Evolutionary conservation across 2,329 filamentous ascomycete species (phyloP).

Genomic region (Cytospora leucostoma): DNA sequence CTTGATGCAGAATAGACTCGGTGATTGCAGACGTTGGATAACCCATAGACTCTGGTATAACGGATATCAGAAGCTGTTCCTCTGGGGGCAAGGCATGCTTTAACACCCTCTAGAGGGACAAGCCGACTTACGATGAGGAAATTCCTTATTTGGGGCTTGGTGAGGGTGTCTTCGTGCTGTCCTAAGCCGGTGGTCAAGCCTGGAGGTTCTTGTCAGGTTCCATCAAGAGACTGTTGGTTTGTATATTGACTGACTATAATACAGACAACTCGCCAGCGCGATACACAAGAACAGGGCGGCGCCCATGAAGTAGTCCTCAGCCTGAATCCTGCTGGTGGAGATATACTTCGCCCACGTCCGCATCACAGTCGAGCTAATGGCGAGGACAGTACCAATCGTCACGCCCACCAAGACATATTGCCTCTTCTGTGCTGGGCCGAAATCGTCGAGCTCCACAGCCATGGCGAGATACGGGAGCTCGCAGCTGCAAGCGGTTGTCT

Average conservation of each 20-base stretch:
- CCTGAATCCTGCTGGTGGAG: not conserved
- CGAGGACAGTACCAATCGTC: not conserved
- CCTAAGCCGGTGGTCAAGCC: not conserved
- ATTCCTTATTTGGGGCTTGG: not conserved
- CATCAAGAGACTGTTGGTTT: not conserved
- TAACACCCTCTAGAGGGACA: not conserved
- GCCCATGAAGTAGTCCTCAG: not conserved
- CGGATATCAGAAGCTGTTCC: not conserved
- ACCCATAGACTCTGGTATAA: not conserved
- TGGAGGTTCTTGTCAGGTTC: not conserved
- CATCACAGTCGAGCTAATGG: not conserved
- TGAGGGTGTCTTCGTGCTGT: not conserved
- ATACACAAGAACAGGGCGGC: not conserved
- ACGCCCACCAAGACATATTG: not conserved
- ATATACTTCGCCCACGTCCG: not conserved
- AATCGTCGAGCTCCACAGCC: not conserved
- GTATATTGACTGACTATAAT: not conserved
- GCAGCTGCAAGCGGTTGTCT: not conserved
- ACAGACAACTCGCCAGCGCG: not conserved
- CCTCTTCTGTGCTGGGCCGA: not conserved
- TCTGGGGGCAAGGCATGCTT: not conserved
- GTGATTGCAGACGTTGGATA: not conserved
- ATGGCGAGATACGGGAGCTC: not conserved
- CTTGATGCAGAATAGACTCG: conserved; percentile 2
- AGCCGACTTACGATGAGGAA: not conserved